A percentile compares a stretch with the other conserved stretches of the same genome.
phyloP scores from a whole-genome alignment of 2,329 filamentous ascomycete genomes.

The Pseudocercospora eumusae region DNA sequence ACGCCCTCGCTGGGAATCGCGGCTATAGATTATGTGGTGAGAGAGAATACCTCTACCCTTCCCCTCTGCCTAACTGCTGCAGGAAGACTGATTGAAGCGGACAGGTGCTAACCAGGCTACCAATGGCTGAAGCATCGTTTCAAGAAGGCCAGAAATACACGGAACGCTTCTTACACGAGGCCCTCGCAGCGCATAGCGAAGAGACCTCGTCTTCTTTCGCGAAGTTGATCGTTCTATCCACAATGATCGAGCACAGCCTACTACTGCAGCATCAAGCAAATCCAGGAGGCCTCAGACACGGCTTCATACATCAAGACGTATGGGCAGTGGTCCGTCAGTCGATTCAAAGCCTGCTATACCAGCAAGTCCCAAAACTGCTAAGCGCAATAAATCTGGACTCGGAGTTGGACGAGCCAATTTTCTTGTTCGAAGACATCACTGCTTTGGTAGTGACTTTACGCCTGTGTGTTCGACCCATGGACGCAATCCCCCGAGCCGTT shows the following conservation, averaged over 20 bases:
- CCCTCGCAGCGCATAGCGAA: neutral
- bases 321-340: neutral
- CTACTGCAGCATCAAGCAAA: neutral
- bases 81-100: neutral
- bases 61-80: neutral
- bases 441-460: neutral
- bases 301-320: neutral
- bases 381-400: neutral
- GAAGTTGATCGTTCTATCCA: neutral
- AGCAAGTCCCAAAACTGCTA: neutral
- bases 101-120: neutral
- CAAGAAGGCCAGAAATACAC: neutral
- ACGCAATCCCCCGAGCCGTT: neutral
- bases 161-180: neutral
- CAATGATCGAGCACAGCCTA: neutral
- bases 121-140: neutral
- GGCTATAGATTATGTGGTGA: neutral
- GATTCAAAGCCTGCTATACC: neutral
- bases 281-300: neutral
- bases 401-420: neutral
- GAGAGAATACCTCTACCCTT: neutral
- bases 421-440: neutral
- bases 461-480: neutral
- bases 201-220: neutral
- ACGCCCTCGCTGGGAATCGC: neutral